A percentile compares a stretch with the other conserved stretches of the same genome.
These are phyloP conservation scores for Coniophora puteana DNA, from an alignment of 1,284 basidiomycete genomes.

Conservation along the genomic window DNA sequence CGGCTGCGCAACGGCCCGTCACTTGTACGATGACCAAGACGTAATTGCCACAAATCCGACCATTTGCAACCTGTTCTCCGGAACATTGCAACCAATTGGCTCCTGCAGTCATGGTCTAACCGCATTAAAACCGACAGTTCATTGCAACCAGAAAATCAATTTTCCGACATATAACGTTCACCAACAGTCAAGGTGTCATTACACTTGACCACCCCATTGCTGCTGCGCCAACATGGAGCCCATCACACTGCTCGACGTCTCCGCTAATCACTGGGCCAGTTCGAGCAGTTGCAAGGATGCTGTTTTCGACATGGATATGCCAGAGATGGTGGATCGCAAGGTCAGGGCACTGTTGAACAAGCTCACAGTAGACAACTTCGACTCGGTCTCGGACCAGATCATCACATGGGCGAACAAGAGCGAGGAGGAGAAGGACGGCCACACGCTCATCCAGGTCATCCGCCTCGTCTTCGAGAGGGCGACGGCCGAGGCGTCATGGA, in stretches of 20 bases:
- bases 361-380: constrained; percentile 76
- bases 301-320: background rate
- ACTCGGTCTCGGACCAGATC: constrained; percentile 68
- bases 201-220: too few species aligned
- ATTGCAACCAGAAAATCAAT: too few species aligned
- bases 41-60: too few species aligned
- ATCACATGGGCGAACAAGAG: constrained; percentile 74
- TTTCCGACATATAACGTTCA: too few species aligned
- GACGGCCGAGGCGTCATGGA: constrained; percentile 73
- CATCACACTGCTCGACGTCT: constrained; percentile 67
- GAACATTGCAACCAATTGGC: too few species aligned
- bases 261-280: constrained; percentile 77
- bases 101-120: too few species aligned
- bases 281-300: constrained; percentile 62
- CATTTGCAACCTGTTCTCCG: too few species aligned
- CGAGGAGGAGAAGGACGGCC: constrained; percentile 64
- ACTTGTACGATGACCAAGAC: too few species aligned
- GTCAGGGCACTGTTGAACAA: constrained; percentile 77
- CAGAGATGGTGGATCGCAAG: constrained; percentile 41
- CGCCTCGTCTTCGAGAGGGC: constrained; percentile 77
- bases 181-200: too few species aligned
- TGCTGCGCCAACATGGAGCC: constrained; percentile 43
- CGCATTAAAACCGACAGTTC: too few species aligned
- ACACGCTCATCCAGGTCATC: constrained; percentile 72
- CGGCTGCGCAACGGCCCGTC: too few species aligned